These are phyloP conservation scores for Gymnopus androsaceus DNA, from an alignment of 1,284 basidiomycete species.

Conservation along the genomic window DNA sequence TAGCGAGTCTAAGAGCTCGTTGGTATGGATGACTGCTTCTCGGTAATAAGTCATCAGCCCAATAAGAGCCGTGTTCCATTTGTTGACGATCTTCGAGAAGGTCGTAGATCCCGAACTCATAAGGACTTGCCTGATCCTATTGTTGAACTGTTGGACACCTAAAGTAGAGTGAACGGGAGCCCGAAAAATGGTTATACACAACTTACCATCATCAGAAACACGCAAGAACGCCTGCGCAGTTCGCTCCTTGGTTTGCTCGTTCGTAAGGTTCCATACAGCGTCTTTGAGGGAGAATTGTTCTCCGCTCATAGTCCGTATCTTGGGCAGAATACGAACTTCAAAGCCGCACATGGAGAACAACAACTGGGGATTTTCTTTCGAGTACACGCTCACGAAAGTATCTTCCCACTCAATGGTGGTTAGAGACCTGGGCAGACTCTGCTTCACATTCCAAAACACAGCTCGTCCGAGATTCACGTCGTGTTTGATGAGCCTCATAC, in stretches of 20 bases:
- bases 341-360: conserved; percentile 99
- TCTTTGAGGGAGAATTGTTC: conserved; percentile 97
- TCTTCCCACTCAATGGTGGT: conserved; percentile 99
- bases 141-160: conserved; percentile 95
- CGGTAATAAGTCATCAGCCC: conserved; percentile 98
- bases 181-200: neutral
- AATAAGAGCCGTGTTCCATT: conserved; percentile 97
- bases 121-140: conserved; percentile 93
- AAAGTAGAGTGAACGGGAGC: conserved; percentile 24
- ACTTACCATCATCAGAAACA: conserved; percentile 87
- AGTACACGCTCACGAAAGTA: conserved; percentile 95
- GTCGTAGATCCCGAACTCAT: conserved; percentile 99
- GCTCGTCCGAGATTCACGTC: conserved; percentile 98
- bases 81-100: conserved; percentile 99
- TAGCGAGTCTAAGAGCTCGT: conserved; percentile 90
- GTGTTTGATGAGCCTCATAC: conserved; percentile 99
- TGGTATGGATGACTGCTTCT: conserved; percentile 98
- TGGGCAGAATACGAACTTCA: conserved; percentile 95
- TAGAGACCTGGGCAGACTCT: conserved; percentile 91
- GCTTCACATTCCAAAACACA: conserved; percentile 99
- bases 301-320: conserved; percentile 91
- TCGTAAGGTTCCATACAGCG: conserved; percentile 96
- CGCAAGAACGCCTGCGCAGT: conserved; percentile 97
- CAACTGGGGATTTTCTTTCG: conserved; percentile 96
- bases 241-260: conserved; percentile 95